Evolutionary conservation across 352 stramenopile species (phyloP).

Genomic region (Phytophthora cryptogea): DNA sequence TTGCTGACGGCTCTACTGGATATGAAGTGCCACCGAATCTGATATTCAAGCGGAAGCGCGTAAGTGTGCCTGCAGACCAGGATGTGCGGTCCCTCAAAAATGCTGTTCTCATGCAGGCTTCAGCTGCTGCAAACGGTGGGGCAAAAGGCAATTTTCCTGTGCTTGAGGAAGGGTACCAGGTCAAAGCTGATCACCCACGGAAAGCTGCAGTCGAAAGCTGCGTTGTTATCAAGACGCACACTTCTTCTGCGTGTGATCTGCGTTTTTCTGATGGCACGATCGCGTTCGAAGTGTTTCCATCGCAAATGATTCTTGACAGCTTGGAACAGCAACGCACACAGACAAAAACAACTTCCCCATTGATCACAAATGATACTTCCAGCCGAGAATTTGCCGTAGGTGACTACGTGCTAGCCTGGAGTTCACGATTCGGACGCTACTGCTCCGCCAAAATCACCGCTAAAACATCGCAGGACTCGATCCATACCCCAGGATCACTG

Average conservation of each 20-base stretch:
- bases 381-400: conserved; percentile 35
- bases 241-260: conserved; percentile 64
- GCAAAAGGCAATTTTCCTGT: conserved; percentile 19
- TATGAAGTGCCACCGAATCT: conserved; percentile 62
- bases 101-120: conserved; percentile 72
- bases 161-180: conserved; percentile 73
- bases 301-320: conserved; percentile 77
- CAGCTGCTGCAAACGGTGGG: conserved; percentile 15
- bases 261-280: conserved; percentile 82
- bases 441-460: conserved; percentile 57
- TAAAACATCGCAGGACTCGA: conserved; percentile 32
- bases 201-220: conserved; percentile 67
- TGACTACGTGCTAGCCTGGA: conserved; percentile 76
- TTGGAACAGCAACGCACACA: conserved; percentile 23
- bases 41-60: conserved; percentile 64
- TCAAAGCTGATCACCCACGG: conserved; percentile 71
- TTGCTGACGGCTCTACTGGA: conserved; percentile 73
- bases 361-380: conserved; percentile 8
- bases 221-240: conserved; percentile 69
- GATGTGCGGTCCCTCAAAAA: conserved; percentile 78
- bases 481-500: conserved; percentile 2
- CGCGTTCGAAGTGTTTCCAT: conserved; percentile 74
- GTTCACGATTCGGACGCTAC: conserved; percentile 70
- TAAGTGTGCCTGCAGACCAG: conserved; percentile 43
- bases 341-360: conserved; percentile 7